A percentile compares a stretch with the other conserved stretches of the same genome.
Evolutionary conservation across 805 yeast genomes (phyloP).

Genomic region (Starmerella vaccinii): DNA sequence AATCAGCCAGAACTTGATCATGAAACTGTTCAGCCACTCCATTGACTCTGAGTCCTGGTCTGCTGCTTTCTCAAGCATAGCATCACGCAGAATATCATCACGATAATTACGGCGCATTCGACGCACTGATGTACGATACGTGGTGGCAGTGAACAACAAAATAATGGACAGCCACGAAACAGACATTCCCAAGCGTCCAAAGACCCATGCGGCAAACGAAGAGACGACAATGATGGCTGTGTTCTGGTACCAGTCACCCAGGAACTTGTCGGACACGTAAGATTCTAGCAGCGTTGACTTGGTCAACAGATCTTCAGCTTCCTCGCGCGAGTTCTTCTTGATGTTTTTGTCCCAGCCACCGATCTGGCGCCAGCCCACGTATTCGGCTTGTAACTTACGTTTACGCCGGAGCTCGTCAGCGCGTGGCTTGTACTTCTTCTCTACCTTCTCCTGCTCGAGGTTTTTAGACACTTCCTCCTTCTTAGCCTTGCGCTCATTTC

Average conservation of each 20-base stretch:
- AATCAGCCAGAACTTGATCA: constrained; percentile 85
- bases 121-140: constrained; percentile 75
- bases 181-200: constrained; percentile 69
- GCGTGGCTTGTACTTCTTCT: constrained; percentile 7
- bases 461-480: constrained; percentile 11
- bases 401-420: constrained; percentile 34
- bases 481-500: not conserved
- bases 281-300: constrained; percentile 66
- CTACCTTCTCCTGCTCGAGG: constrained; percentile 13
- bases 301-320: constrained; percentile 62
- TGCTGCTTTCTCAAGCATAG: constrained; percentile 56
- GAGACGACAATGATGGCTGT: constrained; percentile 61
- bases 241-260: constrained; percentile 96
- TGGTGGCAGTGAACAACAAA: constrained; percentile 48
- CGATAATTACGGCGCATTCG: constrained; percentile 65
- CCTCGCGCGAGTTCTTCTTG: constrained; percentile 31
- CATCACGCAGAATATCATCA: constrained; percentile 76
- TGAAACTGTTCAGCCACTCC: constrained; percentile 88
- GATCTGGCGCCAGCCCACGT: constrained; percentile 89
- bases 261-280: constrained; percentile 60
- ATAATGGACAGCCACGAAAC: constrained; percentile 74
- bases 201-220: constrained; percentile 61
- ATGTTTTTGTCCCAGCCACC: constrained; percentile 69
- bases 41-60: constrained; percentile 86
- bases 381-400: constrained; percentile 48